Conservation (phyloP, 805 yeast species). For the Ogataea siamensis region DNA sequence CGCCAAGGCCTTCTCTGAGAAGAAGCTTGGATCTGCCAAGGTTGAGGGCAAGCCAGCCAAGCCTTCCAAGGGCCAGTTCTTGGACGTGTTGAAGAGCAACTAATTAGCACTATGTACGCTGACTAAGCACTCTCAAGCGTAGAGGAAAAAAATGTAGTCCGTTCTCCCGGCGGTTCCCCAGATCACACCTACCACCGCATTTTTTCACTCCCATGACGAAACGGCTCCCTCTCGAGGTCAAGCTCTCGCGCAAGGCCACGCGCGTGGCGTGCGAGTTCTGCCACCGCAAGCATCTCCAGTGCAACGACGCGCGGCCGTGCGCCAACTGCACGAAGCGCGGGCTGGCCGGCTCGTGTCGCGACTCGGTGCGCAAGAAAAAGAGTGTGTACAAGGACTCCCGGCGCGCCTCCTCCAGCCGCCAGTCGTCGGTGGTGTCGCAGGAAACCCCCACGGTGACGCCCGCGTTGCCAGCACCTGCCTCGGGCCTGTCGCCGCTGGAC, state of each 20-base stretch:
- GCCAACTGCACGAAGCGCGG: slow-evolving; percentile 65
- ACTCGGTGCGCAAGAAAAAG: slow-evolving; percentile 50
- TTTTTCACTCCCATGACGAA: slow-evolving; percentile 50
- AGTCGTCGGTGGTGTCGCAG: slow-evolving; percentile 2
- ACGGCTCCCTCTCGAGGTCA: slow-evolving; percentile 52
- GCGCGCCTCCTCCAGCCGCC: background rate
- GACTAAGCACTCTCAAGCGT: no score
- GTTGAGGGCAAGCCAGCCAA: slow-evolving; percentile 58
- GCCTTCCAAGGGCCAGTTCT: slow-evolving; percentile 73
- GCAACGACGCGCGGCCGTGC: slow-evolving; percentile 70
- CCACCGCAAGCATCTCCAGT: slow-evolving; percentile 70
- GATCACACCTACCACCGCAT: slow-evolving; percentile 12
- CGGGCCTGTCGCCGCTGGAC: background rate
- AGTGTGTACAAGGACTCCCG: slow-evolving; percentile 6
- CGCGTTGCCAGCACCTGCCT: background rate
- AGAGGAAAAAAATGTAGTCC: background rate
- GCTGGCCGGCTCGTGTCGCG: slow-evolving; percentile 50
- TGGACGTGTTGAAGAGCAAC: slow-evolving; percentile 63
- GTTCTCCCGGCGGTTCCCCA: slow-evolving; percentile 13
- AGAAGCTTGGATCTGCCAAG: slow-evolving; percentile 84
- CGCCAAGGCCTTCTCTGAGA: slow-evolving; percentile 94
- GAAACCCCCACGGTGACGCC: background rate
- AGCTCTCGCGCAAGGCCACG: slow-evolving; percentile 57
- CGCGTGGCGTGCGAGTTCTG: slow-evolving; percentile 71
- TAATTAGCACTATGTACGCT: no score